phyloP scores from a whole-genome alignment of 2,329 filamentous ascomycete species.

The Ophiostoma sp. region DNA sequence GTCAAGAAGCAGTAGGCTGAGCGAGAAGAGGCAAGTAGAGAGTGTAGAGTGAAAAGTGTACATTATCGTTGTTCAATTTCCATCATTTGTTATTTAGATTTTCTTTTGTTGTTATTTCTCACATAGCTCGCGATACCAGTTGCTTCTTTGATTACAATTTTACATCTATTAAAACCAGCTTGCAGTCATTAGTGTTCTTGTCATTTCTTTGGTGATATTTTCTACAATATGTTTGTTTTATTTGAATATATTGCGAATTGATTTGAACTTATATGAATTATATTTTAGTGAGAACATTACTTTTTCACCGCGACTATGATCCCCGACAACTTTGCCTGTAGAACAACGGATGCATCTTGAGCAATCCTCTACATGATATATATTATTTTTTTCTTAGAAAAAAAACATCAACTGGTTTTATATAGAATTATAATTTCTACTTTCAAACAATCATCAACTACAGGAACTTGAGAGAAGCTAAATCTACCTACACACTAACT shows the following conservation, averaged over 20 bases:
- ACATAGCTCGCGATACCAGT: slow-evolving; percentile 5
- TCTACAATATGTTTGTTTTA: not conserved
- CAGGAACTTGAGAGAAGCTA: not conserved
- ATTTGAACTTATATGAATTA: not conserved
- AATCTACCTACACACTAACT: not conserved
- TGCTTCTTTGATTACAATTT: not conserved
- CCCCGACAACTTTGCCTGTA: no score
- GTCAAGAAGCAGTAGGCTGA: slow-evolving; percentile 38
- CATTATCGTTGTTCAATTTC: not conserved
- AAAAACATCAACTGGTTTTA: no score
- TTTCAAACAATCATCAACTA: no score
- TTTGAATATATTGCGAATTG: not conserved
- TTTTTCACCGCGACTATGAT: no score
- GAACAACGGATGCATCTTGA: no score
- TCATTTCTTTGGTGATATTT: not conserved
- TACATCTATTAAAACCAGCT: not conserved
- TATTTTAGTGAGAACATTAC: no score
- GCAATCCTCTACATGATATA: no score
- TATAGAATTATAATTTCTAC: no score
- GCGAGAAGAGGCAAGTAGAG: not conserved
- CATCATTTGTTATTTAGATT: not conserved
- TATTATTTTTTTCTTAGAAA: no score
- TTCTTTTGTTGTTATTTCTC: not conserved
- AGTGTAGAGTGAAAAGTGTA: not conserved
- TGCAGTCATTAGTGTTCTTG: not conserved